A percentile compares a stretch with the other conserved stretches of the same genome.
These are phyloP conservation scores for Thalassiosira profunda DNA, from an alignment of 108 stramenopile genomes.

Conservation along the genomic window DNA sequence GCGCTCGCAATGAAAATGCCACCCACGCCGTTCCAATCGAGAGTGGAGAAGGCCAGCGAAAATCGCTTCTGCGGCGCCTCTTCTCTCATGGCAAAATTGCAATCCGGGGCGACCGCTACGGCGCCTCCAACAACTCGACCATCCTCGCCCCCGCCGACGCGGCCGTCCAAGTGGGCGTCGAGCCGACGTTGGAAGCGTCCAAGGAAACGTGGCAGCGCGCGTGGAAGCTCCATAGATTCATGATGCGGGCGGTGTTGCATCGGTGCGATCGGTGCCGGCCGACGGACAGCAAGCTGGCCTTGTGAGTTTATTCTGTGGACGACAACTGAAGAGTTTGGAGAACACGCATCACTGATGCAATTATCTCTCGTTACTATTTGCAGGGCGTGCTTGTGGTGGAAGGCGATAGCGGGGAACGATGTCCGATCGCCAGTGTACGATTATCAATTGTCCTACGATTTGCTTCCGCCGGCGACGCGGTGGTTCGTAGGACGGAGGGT, in stretches of 20 bases:
- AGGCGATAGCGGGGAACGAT: conserved; percentile 70
- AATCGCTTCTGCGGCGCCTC: no score
- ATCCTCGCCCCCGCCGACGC: conserved; percentile 38
- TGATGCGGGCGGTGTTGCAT: conserved; percentile 59
- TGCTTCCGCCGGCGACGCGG: conserved; percentile 63
- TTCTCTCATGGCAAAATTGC: no score
- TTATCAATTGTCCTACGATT: conserved; percentile 62
- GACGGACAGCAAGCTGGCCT: conserved; percentile 51
- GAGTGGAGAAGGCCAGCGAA: no score
- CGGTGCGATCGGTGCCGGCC: conserved; percentile 50
- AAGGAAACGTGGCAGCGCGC: conserved; percentile 57
- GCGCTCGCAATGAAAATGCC: no score
- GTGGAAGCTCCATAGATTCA: conserved; percentile 53
- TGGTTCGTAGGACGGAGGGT: conserved; percentile 42
- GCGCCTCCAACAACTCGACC: conserved; percentile 29
- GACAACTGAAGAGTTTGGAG: not conserved
- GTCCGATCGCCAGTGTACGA: conserved; percentile 59
- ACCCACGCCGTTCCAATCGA: no score
- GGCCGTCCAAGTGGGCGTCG: conserved; percentile 41
- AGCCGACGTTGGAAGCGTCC: conserved; percentile 40
- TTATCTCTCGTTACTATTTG: no score
- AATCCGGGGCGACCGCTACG: no score
- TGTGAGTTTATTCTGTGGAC: conserved; percentile 20
- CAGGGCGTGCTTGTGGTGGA: conserved; percentile 75
- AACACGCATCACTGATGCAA: not conserved